Percentiles rank a stretch among this genome's conserved stretches.
These are phyloP conservation scores for Cryptosporidium canis DNA, from an alignment of 169 alveolate genomes.

Conservation along the genomic window DNA sequence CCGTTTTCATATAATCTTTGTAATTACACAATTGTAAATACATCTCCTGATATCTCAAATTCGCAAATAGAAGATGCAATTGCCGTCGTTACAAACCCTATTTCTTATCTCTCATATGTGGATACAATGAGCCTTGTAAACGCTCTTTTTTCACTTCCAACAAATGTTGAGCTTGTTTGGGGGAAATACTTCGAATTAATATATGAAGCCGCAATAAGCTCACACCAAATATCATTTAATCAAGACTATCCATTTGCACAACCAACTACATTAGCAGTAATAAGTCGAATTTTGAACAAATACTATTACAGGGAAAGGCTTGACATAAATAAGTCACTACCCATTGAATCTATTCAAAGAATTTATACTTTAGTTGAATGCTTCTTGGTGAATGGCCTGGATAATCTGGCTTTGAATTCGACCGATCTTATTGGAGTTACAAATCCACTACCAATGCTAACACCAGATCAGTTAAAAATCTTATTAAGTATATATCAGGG, in stretches of 20 bases:
- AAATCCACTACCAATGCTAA: conserved; percentile 30
- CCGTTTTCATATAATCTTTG: conserved; percentile 54
- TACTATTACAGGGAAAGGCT: conserved; percentile 18
- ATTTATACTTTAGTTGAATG: conserved; percentile 59
- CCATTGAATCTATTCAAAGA: conserved; percentile 63
- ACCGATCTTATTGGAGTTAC: conserved; percentile 45
- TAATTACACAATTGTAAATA: conserved; percentile 38
- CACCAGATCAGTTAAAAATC: conserved; percentile 16
- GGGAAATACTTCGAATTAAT: conserved; percentile 20
- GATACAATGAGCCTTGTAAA: conserved; percentile 67
- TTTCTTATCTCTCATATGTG: conserved; percentile 65
- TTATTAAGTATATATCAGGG: conserved; percentile 31
- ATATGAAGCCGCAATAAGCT: conserved; percentile 32
- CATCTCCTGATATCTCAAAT: neutral
- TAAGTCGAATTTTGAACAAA: conserved; percentile 25
- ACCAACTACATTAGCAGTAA: conserved; percentile 60
- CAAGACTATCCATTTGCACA: conserved; percentile 73
- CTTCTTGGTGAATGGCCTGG: conserved; percentile 55
- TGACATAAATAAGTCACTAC: conserved; percentile 12
- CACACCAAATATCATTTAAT: conserved; percentile 16
- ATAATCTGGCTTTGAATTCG: conserved; percentile 56
- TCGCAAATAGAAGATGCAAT: conserved; percentile 64
- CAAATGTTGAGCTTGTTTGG: conserved; percentile 40
- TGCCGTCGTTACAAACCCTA: conserved; percentile 67
- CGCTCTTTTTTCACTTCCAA: conserved; percentile 60